Percentiles rank a stretch among this genome's conserved stretches.
Conservation (phyloP, 2,329 filamentous ascomycete species). For the Monosporascus sp. region DNA sequence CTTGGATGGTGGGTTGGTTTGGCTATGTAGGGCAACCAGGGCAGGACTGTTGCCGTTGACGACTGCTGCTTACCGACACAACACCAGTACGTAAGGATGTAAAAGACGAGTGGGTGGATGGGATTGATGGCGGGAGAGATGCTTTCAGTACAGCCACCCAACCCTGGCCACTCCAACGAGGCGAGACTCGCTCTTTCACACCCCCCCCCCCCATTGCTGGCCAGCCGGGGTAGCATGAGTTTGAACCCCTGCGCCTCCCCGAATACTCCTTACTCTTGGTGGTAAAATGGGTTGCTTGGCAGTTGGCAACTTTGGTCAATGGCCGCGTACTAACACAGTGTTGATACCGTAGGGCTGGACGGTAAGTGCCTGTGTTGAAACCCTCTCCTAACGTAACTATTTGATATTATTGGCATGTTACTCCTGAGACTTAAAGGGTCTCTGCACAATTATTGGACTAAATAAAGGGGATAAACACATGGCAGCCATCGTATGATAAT, state of each 20-base stretch:
- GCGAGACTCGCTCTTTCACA: no score
- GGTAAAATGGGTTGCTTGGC: neutral
- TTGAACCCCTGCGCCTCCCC: neutral
- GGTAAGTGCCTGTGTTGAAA: neutral
- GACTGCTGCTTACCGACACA: no score
- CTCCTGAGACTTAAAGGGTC: no score
- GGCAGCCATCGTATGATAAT: no score
- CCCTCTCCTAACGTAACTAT: no score
- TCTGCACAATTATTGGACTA: no score
- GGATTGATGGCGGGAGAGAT: neutral
- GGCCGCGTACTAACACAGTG: neutral
- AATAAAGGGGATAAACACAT: no score
- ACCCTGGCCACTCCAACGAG: no score
- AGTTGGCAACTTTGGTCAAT: neutral
- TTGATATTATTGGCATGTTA: no score
- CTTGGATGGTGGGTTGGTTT: neutral
- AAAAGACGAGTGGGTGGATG: neutral
- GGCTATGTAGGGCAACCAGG: neutral
- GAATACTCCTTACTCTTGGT: neutral
- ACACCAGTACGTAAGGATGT: no score
- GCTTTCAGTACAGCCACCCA: neutral
- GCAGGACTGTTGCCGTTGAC: no score
- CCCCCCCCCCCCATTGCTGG: neutral
- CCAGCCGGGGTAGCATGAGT: neutral
- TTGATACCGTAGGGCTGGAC: neutral